A percentile compares a stretch with the other conserved stretches of the same genome.
Evolutionary conservation across 75 land plant species (phyloP).

Genomic region (Sequoia sempervirens): DNA sequence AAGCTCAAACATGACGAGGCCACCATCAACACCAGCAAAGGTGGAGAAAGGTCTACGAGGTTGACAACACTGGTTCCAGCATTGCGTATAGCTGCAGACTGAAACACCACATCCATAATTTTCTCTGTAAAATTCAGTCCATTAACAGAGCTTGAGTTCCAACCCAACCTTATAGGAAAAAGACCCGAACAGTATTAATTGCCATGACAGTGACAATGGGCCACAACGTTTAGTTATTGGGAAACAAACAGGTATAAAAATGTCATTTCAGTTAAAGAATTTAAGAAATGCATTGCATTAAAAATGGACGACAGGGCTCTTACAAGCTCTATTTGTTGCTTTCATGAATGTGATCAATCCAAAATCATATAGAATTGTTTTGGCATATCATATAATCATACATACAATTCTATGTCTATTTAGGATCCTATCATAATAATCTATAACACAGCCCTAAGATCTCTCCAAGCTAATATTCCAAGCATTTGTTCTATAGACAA

Average conservation of each 20-base stretch:
- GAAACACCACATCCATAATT: constrained; percentile 13
- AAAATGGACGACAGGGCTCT: too few species aligned
- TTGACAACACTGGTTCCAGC: constrained; percentile 10
- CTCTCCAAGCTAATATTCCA: too few species aligned
- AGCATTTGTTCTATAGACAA: too few species aligned
- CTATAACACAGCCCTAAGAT: too few species aligned
- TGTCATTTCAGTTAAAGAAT: too few species aligned
- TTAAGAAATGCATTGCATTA: too few species aligned
- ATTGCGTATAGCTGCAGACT: constrained; percentile 12
- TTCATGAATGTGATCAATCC: too few species aligned
- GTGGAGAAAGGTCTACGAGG: constrained; percentile 13
- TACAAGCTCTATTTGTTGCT: too few species aligned
- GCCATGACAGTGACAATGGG: constrained; percentile 2
- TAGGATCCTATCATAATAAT: too few species aligned
- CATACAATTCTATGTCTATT: too few species aligned
- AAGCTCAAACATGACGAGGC: neutral
- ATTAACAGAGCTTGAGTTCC: neutral
- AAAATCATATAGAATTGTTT: too few species aligned
- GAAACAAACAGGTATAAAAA: constrained; percentile 4
- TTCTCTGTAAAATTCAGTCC: neutral
- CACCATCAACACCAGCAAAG: constrained; percentile 24
- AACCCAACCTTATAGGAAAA: neutral
- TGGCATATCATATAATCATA: too few species aligned
- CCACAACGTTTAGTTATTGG: constrained; percentile 7
- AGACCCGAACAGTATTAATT: neutral